phyloP scores from a whole-genome alignment of 2,329 filamentous ascomycete species.

The Fusarium buharicum region DNA sequence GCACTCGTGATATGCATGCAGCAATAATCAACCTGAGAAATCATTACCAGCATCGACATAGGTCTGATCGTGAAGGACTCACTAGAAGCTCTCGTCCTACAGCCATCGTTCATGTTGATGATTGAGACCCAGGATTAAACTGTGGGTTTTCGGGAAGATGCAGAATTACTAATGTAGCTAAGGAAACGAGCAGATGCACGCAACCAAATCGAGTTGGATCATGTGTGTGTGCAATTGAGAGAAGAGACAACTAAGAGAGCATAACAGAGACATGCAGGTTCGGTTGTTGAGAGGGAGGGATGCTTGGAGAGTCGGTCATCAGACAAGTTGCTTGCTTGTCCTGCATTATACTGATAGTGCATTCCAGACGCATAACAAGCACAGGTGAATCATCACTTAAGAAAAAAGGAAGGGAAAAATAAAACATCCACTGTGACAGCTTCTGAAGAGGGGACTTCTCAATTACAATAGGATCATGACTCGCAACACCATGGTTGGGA shows the following conservation, averaged over 20 bases:
- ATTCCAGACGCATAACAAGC: no score
- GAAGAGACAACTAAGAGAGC: conserved; percentile 27
- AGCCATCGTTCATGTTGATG: conserved; percentile 1
- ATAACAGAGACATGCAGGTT: background rate
- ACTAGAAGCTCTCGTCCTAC: background rate
- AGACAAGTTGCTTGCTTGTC: background rate
- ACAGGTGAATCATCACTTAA: no score
- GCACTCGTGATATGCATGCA: conserved; percentile 6
- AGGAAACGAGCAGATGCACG: conserved; percentile 28
- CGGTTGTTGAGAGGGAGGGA: background rate
- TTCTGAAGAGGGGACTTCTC: no score
- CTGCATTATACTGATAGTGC: background rate
- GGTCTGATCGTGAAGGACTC: background rate
- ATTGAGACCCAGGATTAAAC: conserved; percentile 4
- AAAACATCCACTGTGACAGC: no score
- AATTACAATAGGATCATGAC: background rate
- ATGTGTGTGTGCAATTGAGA: conserved; percentile 8
- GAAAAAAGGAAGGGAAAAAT: background rate
- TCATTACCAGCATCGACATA: background rate
- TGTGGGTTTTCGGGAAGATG: conserved; percentile 26
- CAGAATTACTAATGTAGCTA: conserved; percentile 24
- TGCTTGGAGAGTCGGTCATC: no score
- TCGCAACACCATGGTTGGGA: background rate
- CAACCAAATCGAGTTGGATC: conserved; percentile 14
- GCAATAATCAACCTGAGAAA: background rate